A percentile compares a stretch with the other conserved stretches of the same genome.
Conservation (phyloP, 805 yeast species). For the Barnettozyma californica region DNA sequence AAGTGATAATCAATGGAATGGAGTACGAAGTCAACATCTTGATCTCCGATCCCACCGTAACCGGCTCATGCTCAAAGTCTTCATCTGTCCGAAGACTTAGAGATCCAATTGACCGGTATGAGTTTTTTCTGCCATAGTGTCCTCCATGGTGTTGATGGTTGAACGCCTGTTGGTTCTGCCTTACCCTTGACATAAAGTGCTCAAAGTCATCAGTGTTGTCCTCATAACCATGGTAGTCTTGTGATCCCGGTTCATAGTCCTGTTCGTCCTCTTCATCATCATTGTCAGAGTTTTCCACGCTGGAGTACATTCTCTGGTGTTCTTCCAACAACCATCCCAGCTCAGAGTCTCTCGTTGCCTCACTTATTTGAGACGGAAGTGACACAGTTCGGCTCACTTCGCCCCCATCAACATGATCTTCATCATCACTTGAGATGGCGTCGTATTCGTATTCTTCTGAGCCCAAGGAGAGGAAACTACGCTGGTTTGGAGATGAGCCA, state of each 20-base stretch:
- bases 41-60: slow-evolving; percentile 33
- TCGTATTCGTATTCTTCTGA: slow-evolving; percentile 29
- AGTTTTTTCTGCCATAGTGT: slow-evolving; percentile 10
- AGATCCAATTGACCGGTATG: slow-evolving; percentile 21
- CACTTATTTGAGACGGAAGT: slow-evolving; percentile 36
- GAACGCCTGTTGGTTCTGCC: slow-evolving; percentile 13
- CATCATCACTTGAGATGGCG: slow-evolving; percentile 24
- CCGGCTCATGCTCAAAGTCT: slow-evolving; percentile 29
- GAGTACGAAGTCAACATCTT: slow-evolving; percentile 37
- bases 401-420: slow-evolving; percentile 26
- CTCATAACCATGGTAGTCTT: slow-evolving; percentile 23
- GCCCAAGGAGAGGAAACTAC: slow-evolving; percentile 36
- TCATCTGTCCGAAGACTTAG: slow-evolving; percentile 16
- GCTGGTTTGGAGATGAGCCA: slow-evolving; percentile 28
- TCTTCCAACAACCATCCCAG: slow-evolving; percentile 36
- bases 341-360: slow-evolving; percentile 26
- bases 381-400: slow-evolving; percentile 36
- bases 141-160: neutral
- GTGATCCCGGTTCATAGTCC: slow-evolving; percentile 6
- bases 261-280: slow-evolving; percentile 17
- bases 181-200: slow-evolving; percentile 19
- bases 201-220: slow-evolving; percentile 18
- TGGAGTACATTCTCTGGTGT: slow-evolving; percentile 34
- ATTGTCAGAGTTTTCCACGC: slow-evolving; percentile 19
- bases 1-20: slow-evolving; percentile 52